Evolutionary conservation across 1,139 yeast species (phyloP).

Genomic region (Pichia inconspicua): DNA sequence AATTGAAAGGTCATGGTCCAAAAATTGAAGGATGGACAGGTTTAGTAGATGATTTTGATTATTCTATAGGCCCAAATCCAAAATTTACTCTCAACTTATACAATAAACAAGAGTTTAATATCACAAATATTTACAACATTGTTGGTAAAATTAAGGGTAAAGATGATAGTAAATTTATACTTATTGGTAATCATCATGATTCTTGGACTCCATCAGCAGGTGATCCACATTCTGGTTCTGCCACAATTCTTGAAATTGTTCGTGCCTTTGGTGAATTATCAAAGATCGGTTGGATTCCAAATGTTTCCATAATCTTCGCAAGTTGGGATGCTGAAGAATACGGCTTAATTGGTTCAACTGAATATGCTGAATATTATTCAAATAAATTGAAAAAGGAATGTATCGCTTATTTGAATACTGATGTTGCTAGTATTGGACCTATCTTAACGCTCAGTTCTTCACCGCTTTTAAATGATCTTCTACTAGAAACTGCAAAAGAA

Average conservation of each 20-base stretch:
- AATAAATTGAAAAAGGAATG: conserved; percentile 33
- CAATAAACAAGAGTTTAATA: conserved; percentile 49
- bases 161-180: conserved; percentile 39
- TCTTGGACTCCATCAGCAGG: conserved; percentile 71
- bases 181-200: conserved; percentile 66
- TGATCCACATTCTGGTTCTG: conserved; percentile 64
- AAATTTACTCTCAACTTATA: conserved; percentile 39
- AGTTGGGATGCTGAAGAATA: conserved; percentile 76
- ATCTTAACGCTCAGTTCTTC: conserved; percentile 39
- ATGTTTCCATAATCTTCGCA: conserved; percentile 49
- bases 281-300: conserved; percentile 53
- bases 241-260: conserved; percentile 50
- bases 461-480: conserved; percentile 41
- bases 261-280: conserved; percentile 45
- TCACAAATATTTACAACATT: conserved; percentile 53
- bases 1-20: conserved; percentile 49
- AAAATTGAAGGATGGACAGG: conserved; percentile 36
- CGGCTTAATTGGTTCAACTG: conserved; percentile 61
- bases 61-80: conserved; percentile 58
- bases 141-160: conserved; percentile 50
- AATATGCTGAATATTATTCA: conserved; percentile 53
- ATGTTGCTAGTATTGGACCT: conserved; percentile 52
- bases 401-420: conserved; percentile 56
- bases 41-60: conserved; percentile 33
- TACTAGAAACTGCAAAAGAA: conserved; percentile 34